phyloP scores from a whole-genome alignment of 805 yeast species.

The Metschnikowia arizonensis region DNA sequence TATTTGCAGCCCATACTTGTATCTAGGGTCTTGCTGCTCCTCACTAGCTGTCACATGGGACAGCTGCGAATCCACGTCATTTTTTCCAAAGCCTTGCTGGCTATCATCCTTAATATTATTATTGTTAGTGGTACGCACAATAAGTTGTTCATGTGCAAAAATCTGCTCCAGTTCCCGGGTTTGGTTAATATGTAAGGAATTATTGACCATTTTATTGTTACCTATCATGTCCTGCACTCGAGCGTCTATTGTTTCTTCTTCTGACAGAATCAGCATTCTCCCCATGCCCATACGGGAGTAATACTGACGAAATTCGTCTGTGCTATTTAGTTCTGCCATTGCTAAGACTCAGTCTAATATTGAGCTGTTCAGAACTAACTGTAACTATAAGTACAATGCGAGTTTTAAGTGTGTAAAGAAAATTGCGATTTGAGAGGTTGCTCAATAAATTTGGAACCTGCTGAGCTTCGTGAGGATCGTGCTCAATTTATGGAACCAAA shows the following conservation, averaged over 20 bases:
- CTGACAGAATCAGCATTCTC: not conserved
- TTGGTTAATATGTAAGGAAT: not conserved
- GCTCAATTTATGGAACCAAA: not conserved
- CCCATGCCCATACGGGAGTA: not conserved
- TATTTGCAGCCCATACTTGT: slow-evolving; percentile 7
- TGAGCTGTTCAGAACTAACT: not conserved
- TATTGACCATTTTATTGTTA: not conserved
- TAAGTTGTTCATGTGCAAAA: not conserved
- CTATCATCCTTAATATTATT: not conserved
- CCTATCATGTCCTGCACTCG: not conserved
- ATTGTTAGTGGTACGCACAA: not conserved
- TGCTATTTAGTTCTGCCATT: not conserved
- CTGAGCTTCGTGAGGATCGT: not conserved
- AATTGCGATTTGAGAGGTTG: not conserved
- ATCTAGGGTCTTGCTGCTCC: not conserved
- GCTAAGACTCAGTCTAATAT: not conserved
- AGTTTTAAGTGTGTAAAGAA: not conserved
- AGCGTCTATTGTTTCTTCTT: not conserved
- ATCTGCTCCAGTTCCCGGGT: not conserved
- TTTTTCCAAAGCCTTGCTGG: not conserved
- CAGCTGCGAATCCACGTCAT: not conserved
- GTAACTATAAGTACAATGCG: not conserved
- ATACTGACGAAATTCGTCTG: not conserved
- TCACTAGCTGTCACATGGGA: not conserved
- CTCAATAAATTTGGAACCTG: too few species aligned